phyloP scores from a whole-genome alignment of 2,329 filamentous ascomycete species.

The Colletotrichum cordylinicola region DNA sequence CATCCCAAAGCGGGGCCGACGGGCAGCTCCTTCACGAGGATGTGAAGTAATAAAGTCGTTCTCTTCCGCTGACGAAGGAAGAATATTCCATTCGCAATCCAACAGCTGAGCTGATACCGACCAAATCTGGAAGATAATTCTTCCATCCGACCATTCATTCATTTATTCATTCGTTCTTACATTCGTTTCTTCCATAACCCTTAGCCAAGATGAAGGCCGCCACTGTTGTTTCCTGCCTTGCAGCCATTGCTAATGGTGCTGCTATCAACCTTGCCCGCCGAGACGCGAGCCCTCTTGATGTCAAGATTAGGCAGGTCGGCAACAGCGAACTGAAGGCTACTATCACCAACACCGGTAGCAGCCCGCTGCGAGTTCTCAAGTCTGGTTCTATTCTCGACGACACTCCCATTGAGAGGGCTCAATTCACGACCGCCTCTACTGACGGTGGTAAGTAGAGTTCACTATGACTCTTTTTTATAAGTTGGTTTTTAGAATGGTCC shows the following conservation, averaged over 20 bases:
- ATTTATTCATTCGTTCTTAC: not conserved
- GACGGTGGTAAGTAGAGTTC: slow-evolving; percentile 37
- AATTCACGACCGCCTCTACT: slow-evolving; percentile 38
- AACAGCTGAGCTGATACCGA: not conserved
- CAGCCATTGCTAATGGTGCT: slow-evolving; percentile 37
- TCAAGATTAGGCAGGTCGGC: slow-evolving; percentile 47
- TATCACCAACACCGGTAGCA: slow-evolving; percentile 53
- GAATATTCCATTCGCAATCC: not conserved
- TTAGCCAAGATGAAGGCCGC: slow-evolving; percentile 40
- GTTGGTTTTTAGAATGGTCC: not conserved
- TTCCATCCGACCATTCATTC: not conserved
- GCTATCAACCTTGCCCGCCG: slow-evolving; percentile 37
- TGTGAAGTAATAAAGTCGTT: not conserved
- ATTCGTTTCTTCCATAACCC: not conserved
- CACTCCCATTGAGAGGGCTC: slow-evolving; percentile 52
- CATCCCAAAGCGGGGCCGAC: not conserved
- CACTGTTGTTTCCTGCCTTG: slow-evolving; percentile 38
- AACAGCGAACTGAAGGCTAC: slow-evolving; percentile 53
- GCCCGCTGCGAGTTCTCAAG: slow-evolving; percentile 51
- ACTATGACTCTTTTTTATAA: not conserved
- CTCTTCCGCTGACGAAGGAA: not conserved
- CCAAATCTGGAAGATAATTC: not conserved
- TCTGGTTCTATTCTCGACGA: slow-evolving; percentile 53
- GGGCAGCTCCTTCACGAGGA: not conserved
- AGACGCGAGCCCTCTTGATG: slow-evolving; percentile 36